A percentile compares a stretch with the other conserved stretches of the same genome.
phyloP scores from a whole-genome alignment of 1,284 basidiomycete species.

The Ceratobasidium sp. region DNA sequence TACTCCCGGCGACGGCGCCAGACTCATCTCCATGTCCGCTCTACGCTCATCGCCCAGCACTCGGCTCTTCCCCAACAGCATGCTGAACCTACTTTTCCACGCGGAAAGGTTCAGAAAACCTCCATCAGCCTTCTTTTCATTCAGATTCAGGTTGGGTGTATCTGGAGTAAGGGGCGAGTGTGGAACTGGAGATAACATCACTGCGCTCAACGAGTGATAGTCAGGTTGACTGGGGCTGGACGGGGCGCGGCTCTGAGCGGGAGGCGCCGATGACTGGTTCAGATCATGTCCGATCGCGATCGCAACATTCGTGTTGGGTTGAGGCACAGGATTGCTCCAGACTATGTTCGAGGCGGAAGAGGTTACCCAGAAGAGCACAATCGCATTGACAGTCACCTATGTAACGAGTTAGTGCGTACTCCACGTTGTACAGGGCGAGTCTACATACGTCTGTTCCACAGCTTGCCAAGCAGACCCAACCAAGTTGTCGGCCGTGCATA shows the following conservation, averaged over 20 bases:
- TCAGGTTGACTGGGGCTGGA: not conserved
- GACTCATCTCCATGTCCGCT: slow-evolving; percentile 10
- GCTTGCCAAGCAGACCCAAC: slow-evolving; percentile 67
- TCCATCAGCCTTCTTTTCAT: slow-evolving; percentile 22
- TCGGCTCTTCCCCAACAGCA: not conserved
- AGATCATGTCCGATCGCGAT: not conserved
- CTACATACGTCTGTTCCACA: slow-evolving; percentile 65
- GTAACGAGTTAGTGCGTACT: not conserved
- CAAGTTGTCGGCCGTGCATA: slow-evolving; percentile 65
- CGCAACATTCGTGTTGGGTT: slow-evolving; percentile 14
- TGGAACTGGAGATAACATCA: slow-evolving; percentile 26
- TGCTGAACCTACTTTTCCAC: slow-evolving; percentile 12
- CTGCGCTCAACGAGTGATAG: not conserved
- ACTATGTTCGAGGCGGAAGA: not conserved
- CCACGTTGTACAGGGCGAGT: not conserved
- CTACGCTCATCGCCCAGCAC: not conserved
- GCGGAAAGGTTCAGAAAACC: slow-evolving; percentile 22
- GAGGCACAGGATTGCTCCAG: slow-evolving; percentile 4
- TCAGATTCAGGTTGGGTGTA: slow-evolving; percentile 10
- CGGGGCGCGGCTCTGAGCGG: slow-evolving; percentile 3
- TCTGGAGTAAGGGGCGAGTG: slow-evolving; percentile 21
- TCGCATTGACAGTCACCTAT: slow-evolving; percentile 61
- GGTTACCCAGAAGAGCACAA: slow-evolving; percentile 62
- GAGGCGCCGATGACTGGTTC: too few species aligned
- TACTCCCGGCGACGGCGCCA: not conserved